A percentile compares a stretch with the other conserved stretches of the same genome.
phyloP scores from a whole-genome alignment of 192 early-diverging fungal genomes.

The Funneliformis geosporum region DNA sequence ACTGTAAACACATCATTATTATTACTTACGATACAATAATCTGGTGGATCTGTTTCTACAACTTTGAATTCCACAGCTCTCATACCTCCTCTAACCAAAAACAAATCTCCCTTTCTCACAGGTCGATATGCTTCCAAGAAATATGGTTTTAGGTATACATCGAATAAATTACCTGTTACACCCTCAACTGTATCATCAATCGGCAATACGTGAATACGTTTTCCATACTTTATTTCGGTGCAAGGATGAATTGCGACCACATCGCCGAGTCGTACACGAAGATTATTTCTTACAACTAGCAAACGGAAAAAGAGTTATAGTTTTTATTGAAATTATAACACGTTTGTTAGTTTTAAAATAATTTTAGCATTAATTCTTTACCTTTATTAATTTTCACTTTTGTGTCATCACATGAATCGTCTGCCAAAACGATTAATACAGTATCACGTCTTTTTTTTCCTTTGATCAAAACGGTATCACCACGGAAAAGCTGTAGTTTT shows the following conservation, averaged over 20 bases:
- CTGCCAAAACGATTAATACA: constrained; percentile 89
- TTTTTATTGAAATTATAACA: neutral
- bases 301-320: too few relatives aligned
- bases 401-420: constrained; percentile 88
- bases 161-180: constrained; percentile 95
- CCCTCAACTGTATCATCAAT: constrained; percentile 99
- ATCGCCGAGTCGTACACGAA: constrained; percentile 94
- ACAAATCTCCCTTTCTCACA: constrained; percentile 91
- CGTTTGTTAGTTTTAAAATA: neutral
- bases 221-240: constrained; percentile 96
- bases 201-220: constrained; percentile 94
- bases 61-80: constrained; percentile 99
- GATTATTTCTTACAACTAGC: constrained; percentile 89
- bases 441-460: constrained; percentile 99
- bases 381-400: constrained; percentile 94
- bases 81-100: constrained; percentile 95
- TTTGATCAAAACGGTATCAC: constrained; percentile 94
- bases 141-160: constrained; percentile 97
- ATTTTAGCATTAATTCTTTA: constrained; percentile 31
- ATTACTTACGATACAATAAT: constrained; percentile 93
- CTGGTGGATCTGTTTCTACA: constrained; percentile 90
- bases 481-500: constrained; percentile 87
- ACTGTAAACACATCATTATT: neutral
- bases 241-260: constrained; percentile 93
- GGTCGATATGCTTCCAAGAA: constrained; percentile 98